Conservation (phyloP, 306 rosid species). For the Corylus avellana region DNA sequence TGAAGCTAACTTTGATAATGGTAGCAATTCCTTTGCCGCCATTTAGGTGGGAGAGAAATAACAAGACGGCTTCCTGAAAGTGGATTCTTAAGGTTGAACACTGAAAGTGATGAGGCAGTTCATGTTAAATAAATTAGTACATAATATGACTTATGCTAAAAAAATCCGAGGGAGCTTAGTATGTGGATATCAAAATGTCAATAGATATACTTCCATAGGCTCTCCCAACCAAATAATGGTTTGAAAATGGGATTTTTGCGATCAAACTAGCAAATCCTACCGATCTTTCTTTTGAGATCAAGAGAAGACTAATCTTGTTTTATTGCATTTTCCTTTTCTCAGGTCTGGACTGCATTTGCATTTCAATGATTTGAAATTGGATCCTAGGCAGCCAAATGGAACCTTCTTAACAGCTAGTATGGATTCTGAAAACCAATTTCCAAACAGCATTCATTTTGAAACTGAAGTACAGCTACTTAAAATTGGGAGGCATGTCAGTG, state of each 20-base stretch:
- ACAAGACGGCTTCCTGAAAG: too few relatives aligned
- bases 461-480: neutral
- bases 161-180: too few relatives aligned
- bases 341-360: neutral
- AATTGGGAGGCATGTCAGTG: neutral
- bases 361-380: neutral
- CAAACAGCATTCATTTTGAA: neutral
- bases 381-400: neutral
- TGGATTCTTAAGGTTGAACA: too few relatives aligned
- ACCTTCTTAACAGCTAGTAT: neutral
- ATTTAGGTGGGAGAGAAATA: neutral
- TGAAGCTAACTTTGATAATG: neutral
- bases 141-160: too few relatives aligned
- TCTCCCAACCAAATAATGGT: neutral
- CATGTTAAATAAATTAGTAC: too few relatives aligned
- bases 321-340: neutral
- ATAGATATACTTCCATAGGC: neutral
- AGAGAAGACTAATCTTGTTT: neutral
- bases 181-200: too few relatives aligned
- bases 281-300: neutral
- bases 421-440: neutral
- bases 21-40: neutral
- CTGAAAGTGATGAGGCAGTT: too few relatives aligned
- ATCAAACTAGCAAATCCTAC: neutral
- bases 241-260: neutral